phyloP scores from a whole-genome alignment of 2,329 filamentous ascomycete genomes.

The Aspergillus alliaceus region DNA sequence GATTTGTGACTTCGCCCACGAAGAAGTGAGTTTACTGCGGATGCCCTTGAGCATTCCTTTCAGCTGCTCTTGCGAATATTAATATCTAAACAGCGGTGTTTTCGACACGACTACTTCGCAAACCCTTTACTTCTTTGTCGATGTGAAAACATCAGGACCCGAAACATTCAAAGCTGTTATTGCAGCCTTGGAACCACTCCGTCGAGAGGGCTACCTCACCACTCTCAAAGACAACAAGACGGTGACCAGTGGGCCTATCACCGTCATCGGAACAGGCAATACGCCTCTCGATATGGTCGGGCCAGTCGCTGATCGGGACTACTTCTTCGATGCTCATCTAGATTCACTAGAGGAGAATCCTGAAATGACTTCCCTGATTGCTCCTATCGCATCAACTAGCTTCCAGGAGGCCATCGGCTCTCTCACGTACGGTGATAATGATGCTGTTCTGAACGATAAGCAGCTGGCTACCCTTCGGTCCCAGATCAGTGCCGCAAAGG shows the following conservation, averaged over 20 bases:
- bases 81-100: conserved; percentile 47
- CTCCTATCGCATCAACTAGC: conserved; percentile 56
- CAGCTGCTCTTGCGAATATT: neutral
- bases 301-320: conserved; percentile 48
- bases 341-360: conserved; percentile 42
- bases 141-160: conserved; percentile 60
- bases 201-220: conserved; percentile 54
- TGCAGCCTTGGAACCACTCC: conserved; percentile 57
- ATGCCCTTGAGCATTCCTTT: neutral
- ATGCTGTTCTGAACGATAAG: conserved; percentile 26
- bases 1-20: conserved; percentile 50
- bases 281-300: conserved; percentile 52
- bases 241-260: conserved; percentile 53
- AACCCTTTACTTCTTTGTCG: conserved; percentile 65
- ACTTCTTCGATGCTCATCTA: conserved; percentile 63
- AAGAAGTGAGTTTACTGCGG: conserved; percentile 44
- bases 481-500: conserved; percentile 56
- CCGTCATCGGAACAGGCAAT: conserved; percentile 63
- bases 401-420: conserved; percentile 47
- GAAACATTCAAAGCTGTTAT: conserved; percentile 59
- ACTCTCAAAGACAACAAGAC: conserved; percentile 48
- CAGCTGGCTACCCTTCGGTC: conserved; percentile 52
- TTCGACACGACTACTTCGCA: conserved; percentile 58
- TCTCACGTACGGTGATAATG: conserved; percentile 36
- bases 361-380: conserved; percentile 50